phyloP scores from a whole-genome alignment of 2,329 filamentous ascomycete genomes.

The Penicillium olsonii region DNA sequence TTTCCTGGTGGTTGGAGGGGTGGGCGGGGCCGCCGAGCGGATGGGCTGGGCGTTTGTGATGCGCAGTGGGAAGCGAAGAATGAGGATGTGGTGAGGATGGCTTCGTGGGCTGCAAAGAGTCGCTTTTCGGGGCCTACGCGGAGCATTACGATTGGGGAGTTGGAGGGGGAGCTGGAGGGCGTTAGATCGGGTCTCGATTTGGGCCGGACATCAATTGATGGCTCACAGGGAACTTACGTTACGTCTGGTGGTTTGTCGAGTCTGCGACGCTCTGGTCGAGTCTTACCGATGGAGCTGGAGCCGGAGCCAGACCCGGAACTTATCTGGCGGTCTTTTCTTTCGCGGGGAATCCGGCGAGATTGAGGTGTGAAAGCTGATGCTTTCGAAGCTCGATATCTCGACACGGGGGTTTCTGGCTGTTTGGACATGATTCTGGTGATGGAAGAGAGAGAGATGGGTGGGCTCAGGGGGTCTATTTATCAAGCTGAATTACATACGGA shows the following conservation, averaged over 20 bases:
- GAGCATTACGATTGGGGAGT: conserved; percentile 75
- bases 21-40: conserved; percentile 6
- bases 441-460: conserved; percentile 3
- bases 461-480: conserved; percentile 7
- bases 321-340: conserved; percentile 17
- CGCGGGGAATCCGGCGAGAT: conserved; percentile 34
- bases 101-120: conserved; percentile 89
- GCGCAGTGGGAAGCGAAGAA: conserved; percentile 72
- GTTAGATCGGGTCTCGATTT: neutral
- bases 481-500: conserved; percentile 1
- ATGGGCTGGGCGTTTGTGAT: conserved; percentile 47
- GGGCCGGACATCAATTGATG: too few relatives aligned
- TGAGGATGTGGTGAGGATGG: conserved; percentile 74
- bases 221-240: conserved; percentile 31
- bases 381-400: conserved; percentile 45
- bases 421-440: conserved; percentile 1
- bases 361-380: conserved; percentile 26
- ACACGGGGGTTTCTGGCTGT: conserved; percentile 17
- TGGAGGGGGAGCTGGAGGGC: conserved; percentile 57
- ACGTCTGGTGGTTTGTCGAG: conserved; percentile 35
- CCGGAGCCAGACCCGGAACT: conserved; percentile 9
- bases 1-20: conserved; percentile 51
- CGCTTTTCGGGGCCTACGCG: conserved; percentile 78
- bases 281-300: conserved; percentile 18
- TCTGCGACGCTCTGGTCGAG: conserved; percentile 31